These are phyloP conservation scores for Drechslerella coelobrocha DNA, from an alignment of 2,329 filamentous ascomycete genomes.

Conservation along the genomic window DNA sequence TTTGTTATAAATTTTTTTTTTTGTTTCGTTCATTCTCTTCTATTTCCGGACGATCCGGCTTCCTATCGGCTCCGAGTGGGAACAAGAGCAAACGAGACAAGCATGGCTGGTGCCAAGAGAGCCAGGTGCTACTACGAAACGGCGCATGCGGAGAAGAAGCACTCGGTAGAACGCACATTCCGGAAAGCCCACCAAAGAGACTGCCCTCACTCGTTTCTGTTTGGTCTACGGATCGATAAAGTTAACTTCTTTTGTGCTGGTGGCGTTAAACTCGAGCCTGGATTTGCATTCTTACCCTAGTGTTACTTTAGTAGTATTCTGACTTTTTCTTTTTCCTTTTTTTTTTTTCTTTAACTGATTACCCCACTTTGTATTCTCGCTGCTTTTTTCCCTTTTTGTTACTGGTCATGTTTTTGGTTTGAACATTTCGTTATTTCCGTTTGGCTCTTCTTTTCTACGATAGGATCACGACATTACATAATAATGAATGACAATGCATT, in stretches of 20 bases:
- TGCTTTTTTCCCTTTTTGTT: slow-evolving; percentile 11
- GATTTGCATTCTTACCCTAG: slow-evolving; percentile 7
- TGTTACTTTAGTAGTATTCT: neutral
- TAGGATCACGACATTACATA: neutral
- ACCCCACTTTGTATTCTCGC: slow-evolving; percentile 10
- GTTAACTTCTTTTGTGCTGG: slow-evolving; percentile 9
- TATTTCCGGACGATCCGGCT: slow-evolving; percentile 37
- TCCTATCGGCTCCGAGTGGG: slow-evolving; percentile 48
- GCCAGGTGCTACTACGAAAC: slow-evolving; percentile 9
- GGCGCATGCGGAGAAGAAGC: slow-evolving; percentile 17
- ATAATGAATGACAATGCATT: slow-evolving; percentile 2
- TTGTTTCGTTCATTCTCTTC: slow-evolving; percentile 14
- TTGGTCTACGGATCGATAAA: neutral
- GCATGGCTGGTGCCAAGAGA: slow-evolving; percentile 47
- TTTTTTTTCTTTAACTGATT: neutral
- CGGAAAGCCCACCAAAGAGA: slow-evolving; percentile 20
- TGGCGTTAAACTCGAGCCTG: slow-evolving; percentile 2
- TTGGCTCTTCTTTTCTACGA: neutral
- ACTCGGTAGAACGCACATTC: slow-evolving; percentile 31
- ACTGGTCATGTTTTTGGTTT: neutral
- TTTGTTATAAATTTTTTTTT: slow-evolving; percentile 14
- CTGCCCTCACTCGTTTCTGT: slow-evolving; percentile 6
- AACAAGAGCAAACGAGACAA: slow-evolving; percentile 13
- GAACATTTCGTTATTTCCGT: neutral
- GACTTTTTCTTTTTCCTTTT: neutral